phyloP scores from a whole-genome alignment of 2,329 filamentous ascomycete genomes.

The Claviceps lovelessii region DNA sequence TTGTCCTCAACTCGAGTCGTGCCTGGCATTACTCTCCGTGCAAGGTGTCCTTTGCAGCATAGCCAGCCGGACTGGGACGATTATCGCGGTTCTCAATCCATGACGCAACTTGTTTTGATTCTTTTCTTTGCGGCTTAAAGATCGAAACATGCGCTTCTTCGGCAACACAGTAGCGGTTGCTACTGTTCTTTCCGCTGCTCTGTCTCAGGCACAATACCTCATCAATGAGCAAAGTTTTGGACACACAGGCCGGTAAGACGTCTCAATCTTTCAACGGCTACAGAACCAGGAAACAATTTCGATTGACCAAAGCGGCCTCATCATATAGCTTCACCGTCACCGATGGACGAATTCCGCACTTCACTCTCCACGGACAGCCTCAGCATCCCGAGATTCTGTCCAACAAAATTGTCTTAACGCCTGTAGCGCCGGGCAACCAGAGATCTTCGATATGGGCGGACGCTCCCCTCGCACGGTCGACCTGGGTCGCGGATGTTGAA shows the following conservation, averaged over 20 bases:
- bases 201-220: slow-evolving; percentile 49
- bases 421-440: slow-evolving; percentile 71
- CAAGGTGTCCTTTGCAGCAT: slow-evolving; percentile 1
- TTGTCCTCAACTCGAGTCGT: background rate
- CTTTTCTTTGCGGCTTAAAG: background rate
- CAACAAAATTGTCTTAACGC: slow-evolving; percentile 84
- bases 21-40: background rate
- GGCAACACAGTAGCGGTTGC: slow-evolving; percentile 19
- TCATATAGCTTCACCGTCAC: slow-evolving; percentile 1
- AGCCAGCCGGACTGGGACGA: slow-evolving; percentile 1
- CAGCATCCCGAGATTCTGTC: slow-evolving; percentile 53
- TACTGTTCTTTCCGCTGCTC: slow-evolving; percentile 29
- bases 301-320: background rate
- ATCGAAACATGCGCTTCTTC: slow-evolving; percentile 2
- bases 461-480: slow-evolving; percentile 41
- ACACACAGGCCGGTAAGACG: slow-evolving; percentile 43
- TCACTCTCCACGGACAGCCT: slow-evolving; percentile 39
- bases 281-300: background rate
- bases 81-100: background rate
- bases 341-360: slow-evolving; percentile 35
- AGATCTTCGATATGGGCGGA: slow-evolving; percentile 74
- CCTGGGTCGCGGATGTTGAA: slow-evolving; percentile 73
- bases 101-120: background rate
- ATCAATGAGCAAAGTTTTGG: slow-evolving; percentile 69
- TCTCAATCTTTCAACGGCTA: background rate